phyloP scores from a whole-genome alignment of 352 stramenopile genomes.

The Phytophthora colocasiae region DNA sequence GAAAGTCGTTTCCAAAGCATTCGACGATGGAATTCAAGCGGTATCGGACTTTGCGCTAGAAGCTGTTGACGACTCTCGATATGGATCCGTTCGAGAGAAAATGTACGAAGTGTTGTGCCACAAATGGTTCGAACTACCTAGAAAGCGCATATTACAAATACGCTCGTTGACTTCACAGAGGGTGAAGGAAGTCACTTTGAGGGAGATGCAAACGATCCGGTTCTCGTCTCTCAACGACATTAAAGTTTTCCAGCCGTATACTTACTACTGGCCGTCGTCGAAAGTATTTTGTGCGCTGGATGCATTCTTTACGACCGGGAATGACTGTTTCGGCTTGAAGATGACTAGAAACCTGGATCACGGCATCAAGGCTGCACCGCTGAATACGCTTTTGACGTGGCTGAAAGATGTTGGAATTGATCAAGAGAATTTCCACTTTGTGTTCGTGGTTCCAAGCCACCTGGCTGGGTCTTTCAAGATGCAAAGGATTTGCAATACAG shows the following conservation, averaged over 20 bases:
- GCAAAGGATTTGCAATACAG: too few relatives aligned
- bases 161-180: too few relatives aligned
- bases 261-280: not conserved
- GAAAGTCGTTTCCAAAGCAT: not conserved
- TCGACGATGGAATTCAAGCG: constrained; percentile 8
- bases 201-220: not conserved
- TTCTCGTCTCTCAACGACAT: constrained; percentile 1
- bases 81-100: constrained; percentile 7
- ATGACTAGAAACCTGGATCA: constrained; percentile 11
- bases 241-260: not conserved
- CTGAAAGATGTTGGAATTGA: not conserved
- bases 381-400: constrained; percentile 13
- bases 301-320: constrained; percentile 2
- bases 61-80: constrained; percentile 10
- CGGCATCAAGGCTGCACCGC: constrained; percentile 5
- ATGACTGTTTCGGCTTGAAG: constrained; percentile 8
- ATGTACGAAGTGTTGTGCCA: constrained; percentile 26
- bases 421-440: too few relatives aligned
- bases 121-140: constrained; percentile 11
- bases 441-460: too few relatives aligned
- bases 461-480: too few relatives aligned
- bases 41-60: constrained; percentile 22
- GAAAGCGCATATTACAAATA: too few relatives aligned
- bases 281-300: constrained; percentile 15
- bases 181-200: too few relatives aligned